These are phyloP conservation scores for Wallacemonas sp. DNA, from an alignment of 208 protist species.

Conservation along the genomic window DNA sequence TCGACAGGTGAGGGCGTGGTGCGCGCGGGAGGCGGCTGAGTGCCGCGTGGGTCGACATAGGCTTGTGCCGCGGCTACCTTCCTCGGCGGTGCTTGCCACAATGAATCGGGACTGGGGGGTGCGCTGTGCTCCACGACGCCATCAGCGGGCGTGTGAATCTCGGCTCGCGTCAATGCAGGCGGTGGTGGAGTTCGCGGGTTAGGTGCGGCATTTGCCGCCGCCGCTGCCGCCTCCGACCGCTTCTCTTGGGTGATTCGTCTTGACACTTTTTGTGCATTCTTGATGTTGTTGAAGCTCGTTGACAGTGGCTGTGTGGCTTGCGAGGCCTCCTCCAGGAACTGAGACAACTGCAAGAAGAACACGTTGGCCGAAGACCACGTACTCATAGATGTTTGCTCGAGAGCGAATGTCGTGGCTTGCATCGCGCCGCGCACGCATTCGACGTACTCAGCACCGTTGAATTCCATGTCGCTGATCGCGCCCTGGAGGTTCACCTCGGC, in stretches of 20 bases:
- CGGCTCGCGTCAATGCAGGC: background rate
- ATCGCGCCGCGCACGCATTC: conserved; percentile 41
- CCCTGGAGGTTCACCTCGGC: conserved; percentile 31
- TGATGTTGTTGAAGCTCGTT: conserved; percentile 36
- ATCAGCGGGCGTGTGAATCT: background rate
- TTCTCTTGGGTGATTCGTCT: conserved; percentile 60
- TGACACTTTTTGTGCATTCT: conserved; percentile 64
- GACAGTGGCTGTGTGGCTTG: conserved; percentile 25
- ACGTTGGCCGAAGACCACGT: conserved; percentile 71
- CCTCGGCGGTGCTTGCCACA: background rate
- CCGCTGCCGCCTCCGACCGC: conserved; percentile 9
- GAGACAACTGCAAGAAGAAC: conserved; percentile 58
- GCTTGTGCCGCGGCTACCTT: too few species aligned
- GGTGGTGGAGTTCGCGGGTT: background rate
- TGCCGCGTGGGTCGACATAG: too few species aligned
- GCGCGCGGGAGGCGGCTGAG: too few species aligned
- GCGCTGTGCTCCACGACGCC: conserved; percentile 14
- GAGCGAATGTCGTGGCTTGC: conserved; percentile 44
- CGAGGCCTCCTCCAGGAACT: conserved; percentile 41
- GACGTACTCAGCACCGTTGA: conserved; percentile 32
- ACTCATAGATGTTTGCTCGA: conserved; percentile 75
- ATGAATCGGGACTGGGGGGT: conserved; percentile 6
- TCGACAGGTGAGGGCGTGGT: background rate
- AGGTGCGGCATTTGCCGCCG: background rate
- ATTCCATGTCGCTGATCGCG: conserved; percentile 7